Percentiles rank a stretch among this genome's conserved stretches.
Conservation (phyloP, 805 yeast species). For the Pichia scutulata region DNA sequence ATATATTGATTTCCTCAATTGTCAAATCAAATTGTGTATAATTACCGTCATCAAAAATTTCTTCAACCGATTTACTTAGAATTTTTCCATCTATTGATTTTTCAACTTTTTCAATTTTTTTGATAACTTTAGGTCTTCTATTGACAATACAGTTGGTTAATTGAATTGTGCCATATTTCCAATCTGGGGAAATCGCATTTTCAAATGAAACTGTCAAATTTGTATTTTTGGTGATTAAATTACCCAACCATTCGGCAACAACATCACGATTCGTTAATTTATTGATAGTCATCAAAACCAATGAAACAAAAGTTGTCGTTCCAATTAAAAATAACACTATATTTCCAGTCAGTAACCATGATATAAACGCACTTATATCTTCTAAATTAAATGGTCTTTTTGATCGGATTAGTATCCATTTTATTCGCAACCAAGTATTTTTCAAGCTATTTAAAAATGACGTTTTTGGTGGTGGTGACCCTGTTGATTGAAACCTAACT, state of each 20-base stretch:
- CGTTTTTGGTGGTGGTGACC: neutral
- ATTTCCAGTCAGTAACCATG: conserved; percentile 90
- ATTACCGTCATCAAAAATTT: conserved; percentile 71
- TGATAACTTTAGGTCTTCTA: conserved; percentile 53
- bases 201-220: conserved; percentile 82
- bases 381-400: conserved; percentile 87
- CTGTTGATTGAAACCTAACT: neutral
- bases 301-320: conserved; percentile 86
- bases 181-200: conserved; percentile 88
- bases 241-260: conserved; percentile 76
- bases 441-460: neutral
- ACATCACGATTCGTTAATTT: conserved; percentile 85
- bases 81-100: conserved; percentile 16
- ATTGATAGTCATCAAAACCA: conserved; percentile 67
- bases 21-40: conserved; percentile 93
- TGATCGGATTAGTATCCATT: conserved; percentile 71
- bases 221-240: conserved; percentile 73
- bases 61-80: conserved; percentile 10
- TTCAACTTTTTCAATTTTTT: conserved; percentile 29
- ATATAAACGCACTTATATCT: conserved; percentile 81
- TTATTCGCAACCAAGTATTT: conserved; percentile 29
- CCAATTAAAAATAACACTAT: conserved; percentile 71
- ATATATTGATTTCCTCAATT: conserved; percentile 74
- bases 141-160: conserved; percentile 83
- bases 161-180: conserved; percentile 81